These are phyloP conservation scores for Hirsutella rhossiliensis DNA, from an alignment of 2,329 filamentous ascomycete species.

Conservation along the genomic window DNA sequence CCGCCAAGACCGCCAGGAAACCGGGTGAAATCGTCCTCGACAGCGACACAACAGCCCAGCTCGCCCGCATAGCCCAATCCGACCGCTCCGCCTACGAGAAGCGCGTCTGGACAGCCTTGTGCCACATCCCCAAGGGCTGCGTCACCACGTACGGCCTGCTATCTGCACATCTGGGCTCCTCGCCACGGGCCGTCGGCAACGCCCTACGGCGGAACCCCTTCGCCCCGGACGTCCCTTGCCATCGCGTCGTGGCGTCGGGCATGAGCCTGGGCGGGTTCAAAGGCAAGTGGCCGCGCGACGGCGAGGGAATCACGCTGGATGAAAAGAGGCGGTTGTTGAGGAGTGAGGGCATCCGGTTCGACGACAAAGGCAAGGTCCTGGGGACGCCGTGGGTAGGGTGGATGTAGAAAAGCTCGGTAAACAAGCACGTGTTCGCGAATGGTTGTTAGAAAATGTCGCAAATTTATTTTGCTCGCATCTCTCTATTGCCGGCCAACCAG, in stretches of 20 bases:
- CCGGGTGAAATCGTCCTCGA: not conserved
- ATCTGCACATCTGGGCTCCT: conserved; percentile 54
- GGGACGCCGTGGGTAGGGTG: conserved; percentile 41
- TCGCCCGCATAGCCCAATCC: conserved; percentile 31
- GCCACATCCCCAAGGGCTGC: conserved; percentile 62
- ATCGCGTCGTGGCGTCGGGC: conserved; percentile 65
- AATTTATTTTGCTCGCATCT: too few species aligned
- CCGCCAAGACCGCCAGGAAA: not conserved
- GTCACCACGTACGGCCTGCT: conserved; percentile 71
- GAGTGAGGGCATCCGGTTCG: conserved; percentile 53
- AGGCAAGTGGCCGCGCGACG: conserved; percentile 50
- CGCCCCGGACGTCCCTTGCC: conserved; percentile 70
- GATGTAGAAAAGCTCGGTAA: conserved; percentile 4
- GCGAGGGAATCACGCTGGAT: conserved; percentile 48
- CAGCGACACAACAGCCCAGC: conserved; percentile 23
- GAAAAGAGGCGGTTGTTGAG: conserved; percentile 52
- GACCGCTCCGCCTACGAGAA: conserved; percentile 43
- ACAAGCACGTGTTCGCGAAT: too few species aligned
- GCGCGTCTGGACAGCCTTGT: conserved; percentile 57
- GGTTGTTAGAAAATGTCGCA: too few species aligned
- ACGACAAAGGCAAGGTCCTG: conserved; percentile 45
- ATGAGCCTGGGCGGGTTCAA: conserved; percentile 62
- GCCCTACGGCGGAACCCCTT: conserved; percentile 71
- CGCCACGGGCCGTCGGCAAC: conserved; percentile 66
- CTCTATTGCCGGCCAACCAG: too few species aligned